These are phyloP conservation scores for Teunomyces barrocoloradensis DNA, from an alignment of 805 yeast genomes.

Conservation along the genomic window DNA sequence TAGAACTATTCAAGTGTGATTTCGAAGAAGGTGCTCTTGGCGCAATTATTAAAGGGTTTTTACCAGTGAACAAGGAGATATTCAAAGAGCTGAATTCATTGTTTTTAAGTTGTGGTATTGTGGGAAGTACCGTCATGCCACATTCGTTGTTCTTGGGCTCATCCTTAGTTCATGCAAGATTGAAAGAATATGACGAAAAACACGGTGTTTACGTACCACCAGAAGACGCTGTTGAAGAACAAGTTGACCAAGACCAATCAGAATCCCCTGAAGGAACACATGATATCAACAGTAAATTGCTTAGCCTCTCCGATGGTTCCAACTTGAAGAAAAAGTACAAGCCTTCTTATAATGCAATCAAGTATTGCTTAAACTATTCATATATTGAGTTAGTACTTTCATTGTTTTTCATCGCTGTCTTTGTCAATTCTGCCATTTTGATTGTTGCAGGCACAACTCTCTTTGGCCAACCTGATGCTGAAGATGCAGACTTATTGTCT, in stretches of 20 bases:
- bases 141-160: constrained; percentile 45
- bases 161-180: constrained; percentile 42
- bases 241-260: background rate
- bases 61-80: constrained; percentile 48
- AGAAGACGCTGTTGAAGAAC: background rate
- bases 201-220: constrained; percentile 19
- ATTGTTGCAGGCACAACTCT: constrained; percentile 45
- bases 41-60: constrained; percentile 60
- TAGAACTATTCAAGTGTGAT: constrained; percentile 57
- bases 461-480: constrained; percentile 43
- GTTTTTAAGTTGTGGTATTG: constrained; percentile 44
- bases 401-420: constrained; percentile 41
- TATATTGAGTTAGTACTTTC: constrained; percentile 40
- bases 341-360: constrained; percentile 42
- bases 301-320: constrained; percentile 28
- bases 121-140: constrained; percentile 49
- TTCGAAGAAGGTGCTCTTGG: constrained; percentile 52
- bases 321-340: constrained; percentile 31
- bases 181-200: constrained; percentile 39
- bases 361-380: constrained; percentile 40
- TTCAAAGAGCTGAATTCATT: constrained; percentile 38
- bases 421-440: constrained; percentile 44
- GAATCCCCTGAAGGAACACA: constrained; percentile 7
- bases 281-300: constrained; percentile 17
- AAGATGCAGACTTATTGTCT: constrained; percentile 44